Evolutionary conservation across 1,284 basidiomycete species (phyloP).

Genomic region (Irpex rosettiformis): DNA sequence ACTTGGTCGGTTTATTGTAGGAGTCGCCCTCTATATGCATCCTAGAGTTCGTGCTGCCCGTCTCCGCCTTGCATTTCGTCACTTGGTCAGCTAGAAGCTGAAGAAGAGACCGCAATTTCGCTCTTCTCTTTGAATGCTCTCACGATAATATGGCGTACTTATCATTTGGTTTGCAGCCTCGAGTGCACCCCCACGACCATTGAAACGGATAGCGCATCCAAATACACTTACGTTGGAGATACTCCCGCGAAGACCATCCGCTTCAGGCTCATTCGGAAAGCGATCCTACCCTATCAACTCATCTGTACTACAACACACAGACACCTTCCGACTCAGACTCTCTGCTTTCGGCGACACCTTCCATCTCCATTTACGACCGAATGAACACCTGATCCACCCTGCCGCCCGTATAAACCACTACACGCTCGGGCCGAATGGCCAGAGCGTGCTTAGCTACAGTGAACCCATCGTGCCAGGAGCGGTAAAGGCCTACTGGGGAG

Average conservation of each 20-base stretch:
- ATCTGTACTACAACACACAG: constrained; percentile 46
- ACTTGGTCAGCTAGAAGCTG: background rate
- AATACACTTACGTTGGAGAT: constrained; percentile 62
- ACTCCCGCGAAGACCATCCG: constrained; percentile 45
- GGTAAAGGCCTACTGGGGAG: constrained; percentile 64
- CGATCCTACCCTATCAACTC: background rate
- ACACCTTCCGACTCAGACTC: constrained; percentile 63
- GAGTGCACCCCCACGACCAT: constrained; percentile 48
- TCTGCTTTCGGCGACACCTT: constrained; percentile 62
- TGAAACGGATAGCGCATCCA: constrained; percentile 57
- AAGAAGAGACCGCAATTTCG: too few species aligned
- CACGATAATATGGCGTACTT: background rate
- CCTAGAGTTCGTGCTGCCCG: background rate
- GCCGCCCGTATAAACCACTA: constrained; percentile 68
- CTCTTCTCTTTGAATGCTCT: background rate
- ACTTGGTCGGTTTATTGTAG: too few species aligned
- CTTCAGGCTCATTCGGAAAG: constrained; percentile 27
- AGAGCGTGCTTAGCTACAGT: constrained; percentile 39
- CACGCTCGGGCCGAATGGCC: constrained; percentile 42
- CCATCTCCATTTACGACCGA: constrained; percentile 69
- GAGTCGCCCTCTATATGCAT: background rate
- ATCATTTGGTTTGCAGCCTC: constrained; percentile 36
- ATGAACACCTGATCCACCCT: constrained; percentile 74
- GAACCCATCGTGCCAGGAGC: constrained; percentile 51
- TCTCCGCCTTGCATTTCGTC: background rate